Percentiles rank a stretch among this genome's conserved stretches.
Conservation (phyloP, 352 stramenopile genomes). For the Pythium pectinolyticum region DNA sequence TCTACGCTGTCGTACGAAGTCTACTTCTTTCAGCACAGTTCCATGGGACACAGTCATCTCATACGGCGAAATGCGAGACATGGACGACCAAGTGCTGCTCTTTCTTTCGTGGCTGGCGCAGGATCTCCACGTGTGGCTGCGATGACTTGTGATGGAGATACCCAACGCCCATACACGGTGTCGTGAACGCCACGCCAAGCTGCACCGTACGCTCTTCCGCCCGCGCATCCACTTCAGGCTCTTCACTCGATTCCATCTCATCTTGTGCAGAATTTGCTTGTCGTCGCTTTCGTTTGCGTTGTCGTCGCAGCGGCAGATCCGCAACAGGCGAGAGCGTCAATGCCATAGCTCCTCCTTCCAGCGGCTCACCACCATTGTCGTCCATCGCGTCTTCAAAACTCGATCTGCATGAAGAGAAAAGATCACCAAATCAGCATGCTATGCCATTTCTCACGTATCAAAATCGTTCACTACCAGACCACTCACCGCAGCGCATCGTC, state of each 20-base stretch:
- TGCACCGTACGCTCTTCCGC: constrained; percentile 27
- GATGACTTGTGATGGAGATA: constrained; percentile 34
- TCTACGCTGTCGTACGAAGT: too few relatives aligned
- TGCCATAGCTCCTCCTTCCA: constrained; percentile 61
- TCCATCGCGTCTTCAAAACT: constrained; percentile 34
- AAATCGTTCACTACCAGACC: neutral
- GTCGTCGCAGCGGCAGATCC: neutral
- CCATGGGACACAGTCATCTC: too few relatives aligned
- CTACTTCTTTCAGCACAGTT: too few relatives aligned
- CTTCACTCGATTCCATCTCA: neutral
- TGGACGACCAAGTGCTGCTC: constrained; percentile 16
- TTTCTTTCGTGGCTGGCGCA: constrained; percentile 32
- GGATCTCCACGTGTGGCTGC: constrained; percentile 45
- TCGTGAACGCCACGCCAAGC: constrained; percentile 63
- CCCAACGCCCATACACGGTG: constrained; percentile 65
- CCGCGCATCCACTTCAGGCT: neutral
- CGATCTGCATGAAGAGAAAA: neutral
- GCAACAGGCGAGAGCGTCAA: constrained; percentile 15
- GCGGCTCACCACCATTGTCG: constrained; percentile 34
- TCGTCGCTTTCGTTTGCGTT: constrained; percentile 1
- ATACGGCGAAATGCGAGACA: constrained; percentile 14
- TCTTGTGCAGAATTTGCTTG: neutral
- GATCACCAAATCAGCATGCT: neutral
- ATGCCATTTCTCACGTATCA: constrained; percentile 12
- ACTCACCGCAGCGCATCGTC: constrained; percentile 31